These are phyloP conservation scores for Pichia cephalocereana DNA, from an alignment of 805 yeast genomes.

Conservation along the genomic window DNA sequence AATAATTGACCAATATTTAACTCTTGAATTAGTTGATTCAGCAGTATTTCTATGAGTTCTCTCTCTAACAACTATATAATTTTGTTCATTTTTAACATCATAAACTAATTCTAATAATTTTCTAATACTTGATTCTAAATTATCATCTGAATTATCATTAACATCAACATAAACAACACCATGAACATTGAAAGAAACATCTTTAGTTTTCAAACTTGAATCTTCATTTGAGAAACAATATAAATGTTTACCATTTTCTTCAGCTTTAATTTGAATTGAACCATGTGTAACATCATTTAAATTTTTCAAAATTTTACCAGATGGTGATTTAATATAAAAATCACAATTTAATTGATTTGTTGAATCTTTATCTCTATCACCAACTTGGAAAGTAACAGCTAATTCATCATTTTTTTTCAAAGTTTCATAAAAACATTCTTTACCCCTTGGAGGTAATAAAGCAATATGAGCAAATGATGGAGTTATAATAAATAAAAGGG, in stretches of 20 bases:
- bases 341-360: conserved; percentile 59
- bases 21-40: conserved; percentile 92
- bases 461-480: conserved; percentile 54
- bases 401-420: conserved; percentile 78
- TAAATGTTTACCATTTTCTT: conserved; percentile 60
- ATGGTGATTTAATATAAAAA: conserved; percentile 41
- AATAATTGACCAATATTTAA: conserved; percentile 95
- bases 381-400: conserved; percentile 86
- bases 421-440: conserved; percentile 80
- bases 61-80: conserved; percentile 90
- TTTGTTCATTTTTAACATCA: conserved; percentile 87
- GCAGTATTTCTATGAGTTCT: conserved; percentile 98
- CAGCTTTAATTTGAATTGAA: conserved; percentile 60
- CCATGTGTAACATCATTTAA: conserved; percentile 66
- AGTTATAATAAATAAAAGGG: conserved; percentile 4
- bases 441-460: conserved; percentile 71
- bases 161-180: conserved; percentile 83
- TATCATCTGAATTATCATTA: conserved; percentile 55
- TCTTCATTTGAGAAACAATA: conserved; percentile 92
- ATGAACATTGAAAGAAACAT: conserved; percentile 90
- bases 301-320: conserved; percentile 41
- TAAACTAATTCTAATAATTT: conserved; percentile 65
- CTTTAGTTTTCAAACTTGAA: conserved; percentile 63
- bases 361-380: conserved; percentile 72
- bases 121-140: conserved; percentile 77